Evolutionary conservation across 345 rosid species (phyloP), one percentile per base, ranked within the genome.

Genomic region (Barbarea vulgaris): DNA sequence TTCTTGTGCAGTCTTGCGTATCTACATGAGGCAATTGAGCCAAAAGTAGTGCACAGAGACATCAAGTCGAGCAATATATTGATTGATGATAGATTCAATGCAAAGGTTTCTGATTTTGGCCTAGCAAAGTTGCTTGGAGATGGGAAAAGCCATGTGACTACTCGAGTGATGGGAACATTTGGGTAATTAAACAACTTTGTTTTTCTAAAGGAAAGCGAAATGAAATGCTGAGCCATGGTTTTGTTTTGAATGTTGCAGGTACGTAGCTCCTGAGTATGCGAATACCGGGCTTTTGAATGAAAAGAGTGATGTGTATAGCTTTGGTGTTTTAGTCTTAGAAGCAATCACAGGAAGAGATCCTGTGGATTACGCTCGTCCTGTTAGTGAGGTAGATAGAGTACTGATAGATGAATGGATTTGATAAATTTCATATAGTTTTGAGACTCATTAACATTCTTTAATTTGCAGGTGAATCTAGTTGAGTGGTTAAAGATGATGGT

Each of bases 401-500:
- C 8, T 19, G 7, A 28, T 1, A 50, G 12, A 50, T 59, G n/a
- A 60, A 34, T 37, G 28, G 18, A 51, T 18, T 41, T 52, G 24
- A 13, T 56, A 9, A 21, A 8, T 28, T 11, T 24, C 33, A 44
- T 34, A 28, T 19, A 42, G 54, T 28, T 51, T 51, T 51, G 61
- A 62, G 52, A 62, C 75, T 54, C 51, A 51, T 22, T 3, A 1
- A 39, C 36, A 41, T 60, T 44, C 1, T 36, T 44, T n/a, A n/a
- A n/a, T n/a, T 37, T 81, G 64, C 80, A 95, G 99, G 97, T 95
- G 69, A 93, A 95, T 85, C 79, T 95, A 52, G 97, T 95, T 5
- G 98, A 95, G 76, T 95, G 99, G 99, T 83, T 93, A 73, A 95
- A 95, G 79, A 89, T 93, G 96, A 93, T 95, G 98, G 98, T 95